Base-by-base conservation (phyloP, 1,139 yeast species). In the Yamadazyma oceani region DNA sequence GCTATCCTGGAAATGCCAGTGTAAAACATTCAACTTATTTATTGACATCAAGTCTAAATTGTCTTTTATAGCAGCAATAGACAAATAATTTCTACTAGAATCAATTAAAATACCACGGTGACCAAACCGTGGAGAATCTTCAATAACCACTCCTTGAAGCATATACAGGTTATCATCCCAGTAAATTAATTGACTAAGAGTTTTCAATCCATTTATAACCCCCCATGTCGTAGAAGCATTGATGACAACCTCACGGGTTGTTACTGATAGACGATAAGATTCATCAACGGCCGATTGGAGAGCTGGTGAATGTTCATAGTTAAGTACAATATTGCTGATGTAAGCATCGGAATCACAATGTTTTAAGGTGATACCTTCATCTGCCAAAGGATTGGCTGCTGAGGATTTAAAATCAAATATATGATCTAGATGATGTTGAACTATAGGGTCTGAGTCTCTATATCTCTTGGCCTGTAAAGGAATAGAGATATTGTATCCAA, bases 81-180 rank as follows among this genome's bases (percentile, higher is more conserved):
- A 40, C 22, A 70, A 47, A 46, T 57, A 73, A 48, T 73, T 73
- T 36, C 79, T 54, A 2, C 66, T 71, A 2, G 72, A 54, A 50
- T 73, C 79, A 38, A 73, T 55, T 61, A 71, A 53, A 11, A 73
- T 35, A 4, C 78, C 78, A 34, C 79, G 57, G 46, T 72, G 75
- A n/a, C 65, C 58, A 44, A 54, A 69, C 27, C 56, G 41, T 3
- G 78, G 79, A 8, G 46, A 46, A 49, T 73, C 78, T 24, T 37
- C 35, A 36, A 73, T 64, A 2, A 44, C 37, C 8, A 72, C 69
- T 2, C 65, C 53, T 37, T 55, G 59, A 50, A 69, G 75, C 31
- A 72, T 50, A 26, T 45, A 43, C 37, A 44, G 62, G 11, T 36
- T 17, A 10, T 41, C 54, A 29, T 41, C 43, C 29, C 45, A 51